Conservation (phyloP, 2,329 filamentous ascomycete species). For the Pseudogymnoascus sp. region DNA sequence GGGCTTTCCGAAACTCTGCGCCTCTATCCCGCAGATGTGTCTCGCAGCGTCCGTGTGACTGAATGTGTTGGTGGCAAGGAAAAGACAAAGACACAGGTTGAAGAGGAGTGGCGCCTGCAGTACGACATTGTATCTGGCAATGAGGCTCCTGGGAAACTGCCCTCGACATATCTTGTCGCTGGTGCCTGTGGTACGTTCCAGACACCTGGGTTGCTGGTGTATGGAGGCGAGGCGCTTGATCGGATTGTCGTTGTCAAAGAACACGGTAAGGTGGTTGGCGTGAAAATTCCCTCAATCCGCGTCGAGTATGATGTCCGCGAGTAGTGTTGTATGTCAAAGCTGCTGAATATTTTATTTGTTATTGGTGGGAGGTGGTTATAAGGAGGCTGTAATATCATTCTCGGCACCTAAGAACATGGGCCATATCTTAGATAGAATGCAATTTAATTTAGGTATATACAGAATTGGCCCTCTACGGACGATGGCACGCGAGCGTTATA, state of each 20-base stretch:
- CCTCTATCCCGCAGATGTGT: neutral
- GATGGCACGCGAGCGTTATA: neutral
- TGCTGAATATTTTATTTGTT: neutral
- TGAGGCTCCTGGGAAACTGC: neutral
- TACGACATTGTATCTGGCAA: neutral
- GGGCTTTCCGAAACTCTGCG: neutral
- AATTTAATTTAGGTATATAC: neutral
- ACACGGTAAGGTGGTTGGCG: neutral
- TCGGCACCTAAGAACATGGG: neutral
- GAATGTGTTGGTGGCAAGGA: neutral
- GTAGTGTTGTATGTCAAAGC: neutral
- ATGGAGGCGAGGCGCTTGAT: neutral
- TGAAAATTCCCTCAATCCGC: neutral
- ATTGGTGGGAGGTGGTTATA: neutral
- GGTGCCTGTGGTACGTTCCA: neutral
- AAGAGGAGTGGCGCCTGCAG: neutral
- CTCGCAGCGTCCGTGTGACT: neutral
- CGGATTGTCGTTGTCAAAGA: constrained; percentile 1
- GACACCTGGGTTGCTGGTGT: neutral
- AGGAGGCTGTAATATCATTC: neutral
- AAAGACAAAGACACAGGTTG: neutral
- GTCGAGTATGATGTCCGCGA: neutral
- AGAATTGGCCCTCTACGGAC: neutral
- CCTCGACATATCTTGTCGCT: neutral
- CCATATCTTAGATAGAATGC: neutral